phyloP scores from a whole-genome alignment of 768 basidiomycete genomes.

The Suillus decipiens region DNA sequence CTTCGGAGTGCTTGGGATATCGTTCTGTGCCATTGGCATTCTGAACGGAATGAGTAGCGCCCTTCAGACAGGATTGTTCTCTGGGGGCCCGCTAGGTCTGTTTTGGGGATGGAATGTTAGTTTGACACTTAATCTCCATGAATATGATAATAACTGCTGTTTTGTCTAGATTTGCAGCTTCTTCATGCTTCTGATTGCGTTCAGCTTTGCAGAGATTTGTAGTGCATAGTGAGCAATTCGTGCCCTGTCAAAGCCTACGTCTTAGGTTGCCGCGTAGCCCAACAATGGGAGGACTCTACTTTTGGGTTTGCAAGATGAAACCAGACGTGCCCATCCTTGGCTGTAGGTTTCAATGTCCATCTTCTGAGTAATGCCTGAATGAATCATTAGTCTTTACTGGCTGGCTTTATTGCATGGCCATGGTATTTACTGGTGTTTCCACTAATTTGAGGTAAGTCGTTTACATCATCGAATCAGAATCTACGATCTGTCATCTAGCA shows the following conservation, averaged over 20 bases:
- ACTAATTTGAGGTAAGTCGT: slow-evolving; percentile 50
- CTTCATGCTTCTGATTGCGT: slow-evolving; percentile 59
- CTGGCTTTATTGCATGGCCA: slow-evolving; percentile 61
- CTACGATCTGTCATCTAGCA: slow-evolving; percentile 29
- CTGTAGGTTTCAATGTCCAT: slow-evolving; percentile 36
- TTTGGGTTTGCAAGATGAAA: slow-evolving; percentile 66
- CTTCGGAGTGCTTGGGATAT: slow-evolving; percentile 59
- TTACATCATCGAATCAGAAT: neutral
- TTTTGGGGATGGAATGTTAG: slow-evolving; percentile 67
- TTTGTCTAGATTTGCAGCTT: slow-evolving; percentile 48
- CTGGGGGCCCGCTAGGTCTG: slow-evolving; percentile 56
- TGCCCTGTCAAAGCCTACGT: neutral
- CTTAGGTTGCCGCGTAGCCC: slow-evolving; percentile 36
- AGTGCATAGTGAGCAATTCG: slow-evolving; percentile 49
- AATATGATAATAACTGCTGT: neutral
- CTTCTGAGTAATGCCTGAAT: neutral
- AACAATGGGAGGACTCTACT: slow-evolving; percentile 61
- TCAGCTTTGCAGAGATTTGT: slow-evolving; percentile 59
- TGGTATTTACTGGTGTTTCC: slow-evolving; percentile 61
- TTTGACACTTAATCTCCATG: slow-evolving; percentile 3
- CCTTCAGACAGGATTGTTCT: slow-evolving; percentile 59
- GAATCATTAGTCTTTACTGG: slow-evolving; percentile 45
- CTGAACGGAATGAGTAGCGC: slow-evolving; percentile 62
- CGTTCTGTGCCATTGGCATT: slow-evolving; percentile 62
- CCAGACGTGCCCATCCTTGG: slow-evolving; percentile 53